These are phyloP conservation scores for Moricandia moricandioides DNA, from an alignment of 345 rosid genomes.

Conservation along the genomic window DNA sequence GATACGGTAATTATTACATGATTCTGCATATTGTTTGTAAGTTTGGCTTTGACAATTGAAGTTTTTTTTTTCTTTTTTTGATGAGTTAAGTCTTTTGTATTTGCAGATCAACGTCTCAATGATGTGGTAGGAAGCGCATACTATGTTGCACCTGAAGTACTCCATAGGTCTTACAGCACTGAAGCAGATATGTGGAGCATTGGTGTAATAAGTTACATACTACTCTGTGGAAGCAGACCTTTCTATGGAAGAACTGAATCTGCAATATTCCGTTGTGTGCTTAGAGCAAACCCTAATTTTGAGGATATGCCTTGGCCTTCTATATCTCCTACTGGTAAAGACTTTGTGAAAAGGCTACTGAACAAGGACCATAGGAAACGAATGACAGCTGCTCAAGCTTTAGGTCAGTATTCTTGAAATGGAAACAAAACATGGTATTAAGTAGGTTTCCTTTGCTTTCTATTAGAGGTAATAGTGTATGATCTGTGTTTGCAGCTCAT, in stretches of 20 bases:
- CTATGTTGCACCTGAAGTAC: conserved; percentile 98
- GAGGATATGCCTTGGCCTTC: conserved; percentile 93
- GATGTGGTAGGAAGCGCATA: conserved; percentile 99
- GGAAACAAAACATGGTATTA: conserved; percentile 16
- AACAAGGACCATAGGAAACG: conserved; percentile 96
- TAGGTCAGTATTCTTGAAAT: conserved; percentile 48
- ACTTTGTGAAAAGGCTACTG: conserved; percentile 88
- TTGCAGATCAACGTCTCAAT: conserved; percentile 83
- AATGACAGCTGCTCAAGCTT: conserved; percentile 96
- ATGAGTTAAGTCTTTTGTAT: conserved; percentile 2
- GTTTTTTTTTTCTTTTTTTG: no score
- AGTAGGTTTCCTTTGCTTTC: neutral
- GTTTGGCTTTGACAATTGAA: neutral
- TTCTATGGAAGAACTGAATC: conserved; percentile 95
- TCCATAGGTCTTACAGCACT: conserved; percentile 86
- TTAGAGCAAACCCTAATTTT: conserved; percentile 85
- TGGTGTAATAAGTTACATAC: conserved; percentile 85
- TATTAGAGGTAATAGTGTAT: neutral
- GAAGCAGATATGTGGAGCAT: conserved; percentile 99
- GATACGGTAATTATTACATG: conserved; percentile 53
- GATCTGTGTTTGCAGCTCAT: conserved; percentile 61
- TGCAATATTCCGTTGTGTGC: conserved; percentile 94
- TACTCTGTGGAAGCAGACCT: conserved; percentile 97
- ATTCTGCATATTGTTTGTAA: neutral
- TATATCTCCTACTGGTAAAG: conserved; percentile 81